phyloP scores from a whole-genome alignment of 768 basidiomycete genomes.

The Pisolithus albus region DNA sequence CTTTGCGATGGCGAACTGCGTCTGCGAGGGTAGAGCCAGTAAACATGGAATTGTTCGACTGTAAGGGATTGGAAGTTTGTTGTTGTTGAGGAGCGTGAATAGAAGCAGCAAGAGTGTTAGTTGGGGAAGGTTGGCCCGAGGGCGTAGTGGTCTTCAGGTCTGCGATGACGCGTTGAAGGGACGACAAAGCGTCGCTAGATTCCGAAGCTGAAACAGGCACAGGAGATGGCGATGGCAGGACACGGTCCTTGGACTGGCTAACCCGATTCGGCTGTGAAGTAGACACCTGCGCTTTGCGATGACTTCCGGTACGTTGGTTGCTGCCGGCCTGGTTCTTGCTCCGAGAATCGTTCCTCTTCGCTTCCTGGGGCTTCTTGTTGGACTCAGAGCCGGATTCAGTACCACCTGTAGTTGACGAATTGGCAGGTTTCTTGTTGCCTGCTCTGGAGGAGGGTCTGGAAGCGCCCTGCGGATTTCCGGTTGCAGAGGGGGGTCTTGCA shows the following conservation, averaged over 20 bases:
- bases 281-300: constrained; percentile 55
- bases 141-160: constrained; percentile 86
- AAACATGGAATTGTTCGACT: constrained; percentile 57
- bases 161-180: constrained; percentile 88
- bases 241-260: constrained; percentile 44
- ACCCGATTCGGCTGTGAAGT: constrained; percentile 52
- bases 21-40: constrained; percentile 36
- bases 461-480: constrained; percentile 37
- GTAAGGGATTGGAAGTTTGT: constrained; percentile 49
- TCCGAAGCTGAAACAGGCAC: constrained; percentile 49
- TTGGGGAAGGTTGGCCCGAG: constrained; percentile 38
- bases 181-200: constrained; percentile 75
- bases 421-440: constrained; percentile 52
- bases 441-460: constrained; percentile 58
- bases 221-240: constrained; percentile 33
- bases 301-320: constrained; percentile 37
- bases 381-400: constrained; percentile 71
- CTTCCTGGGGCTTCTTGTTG: constrained; percentile 52
- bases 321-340: constrained; percentile 47
- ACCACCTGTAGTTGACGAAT: constrained; percentile 30
- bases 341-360: constrained; percentile 48
- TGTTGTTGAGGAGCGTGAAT: constrained; percentile 42
- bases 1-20: constrained; percentile 75
- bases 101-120: constrained; percentile 35
- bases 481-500: constrained; percentile 35